Evolutionary conservation across 176 grass and related monocot genomes (phyloP).

Genomic region (Themeda triandra): DNA sequence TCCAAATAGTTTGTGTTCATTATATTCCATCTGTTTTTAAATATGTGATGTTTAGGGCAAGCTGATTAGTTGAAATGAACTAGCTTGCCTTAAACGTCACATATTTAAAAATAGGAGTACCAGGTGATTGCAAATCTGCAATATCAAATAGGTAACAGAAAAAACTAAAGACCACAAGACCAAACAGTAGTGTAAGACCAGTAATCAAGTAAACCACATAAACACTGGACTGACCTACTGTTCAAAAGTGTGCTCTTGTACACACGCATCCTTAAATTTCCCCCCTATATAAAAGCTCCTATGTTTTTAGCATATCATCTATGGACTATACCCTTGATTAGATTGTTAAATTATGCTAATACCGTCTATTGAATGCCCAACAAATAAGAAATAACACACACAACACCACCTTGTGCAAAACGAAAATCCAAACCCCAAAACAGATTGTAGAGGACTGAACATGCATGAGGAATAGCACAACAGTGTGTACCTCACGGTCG

Average conservation of each 20-base stretch:
- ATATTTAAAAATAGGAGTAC: no score
- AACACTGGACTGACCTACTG: not conserved
- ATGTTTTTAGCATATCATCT: not conserved
- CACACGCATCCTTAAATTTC: not conserved
- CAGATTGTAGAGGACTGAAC: not conserved
- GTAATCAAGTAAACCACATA: constrained; percentile 9
- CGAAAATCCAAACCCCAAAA: not conserved
- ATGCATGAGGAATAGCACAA: not conserved
- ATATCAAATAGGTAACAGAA: no score
- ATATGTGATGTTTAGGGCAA: not conserved
- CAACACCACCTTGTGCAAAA: not conserved
- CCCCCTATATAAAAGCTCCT: not conserved
- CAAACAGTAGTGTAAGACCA: not conserved
- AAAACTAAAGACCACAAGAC: no score
- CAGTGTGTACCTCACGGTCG: constrained; percentile 68
- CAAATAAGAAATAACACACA: not conserved
- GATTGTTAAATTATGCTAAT: not conserved
- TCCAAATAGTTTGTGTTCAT: not conserved
- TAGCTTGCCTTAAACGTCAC: no score
- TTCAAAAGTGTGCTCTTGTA: not conserved
- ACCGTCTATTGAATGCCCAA: not conserved
- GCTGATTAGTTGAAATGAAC: no score
- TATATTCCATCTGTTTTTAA: not conserved
- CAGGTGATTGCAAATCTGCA: no score
- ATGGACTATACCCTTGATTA: not conserved